Base-by-base conservation (phyloP, 768 basidiomycete genomes). In the Crepidotus variabilis region DNA sequence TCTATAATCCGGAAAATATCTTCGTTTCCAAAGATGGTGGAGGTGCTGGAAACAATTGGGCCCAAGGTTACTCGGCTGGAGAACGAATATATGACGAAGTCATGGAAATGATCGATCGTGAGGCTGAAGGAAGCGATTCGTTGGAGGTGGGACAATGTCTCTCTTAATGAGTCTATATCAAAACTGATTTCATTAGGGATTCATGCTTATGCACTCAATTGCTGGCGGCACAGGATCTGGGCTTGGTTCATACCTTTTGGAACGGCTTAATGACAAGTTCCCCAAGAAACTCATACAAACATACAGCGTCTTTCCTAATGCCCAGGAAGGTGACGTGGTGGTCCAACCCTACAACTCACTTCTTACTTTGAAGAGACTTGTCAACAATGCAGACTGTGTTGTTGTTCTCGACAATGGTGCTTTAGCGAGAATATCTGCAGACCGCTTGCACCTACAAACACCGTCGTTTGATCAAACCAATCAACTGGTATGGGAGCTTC, bases 11-110 rank as follows among this genome's bases (percentile, higher is more conserved):
- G 0, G 97, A 98, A 68, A 99, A 99, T 65, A 96, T 98, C 36
- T 98, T 92, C 66, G 78, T 95, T 21, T 94, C 92, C 1, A 92
- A 95, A 72, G 94, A 96, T 66, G 97, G 97, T 4, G 95, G 97
- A n/a, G 97, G 97, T 33, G 97, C 97, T 11, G 97, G 97, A 16
- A 99, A 99, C 66, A 98, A 98, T 68, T 98, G 96, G 93, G 96
- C 96, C 0, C 92, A 94, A 63, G 96, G 96, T 13, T 95, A 95
- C 67, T 80, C 87, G 7, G 83, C 88, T 5, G 97, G 95, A 53
- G 96, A 98, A 72, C 78, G 81, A 58, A 81, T 94, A 59, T 97
- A 96, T 68, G 95, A 98, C 65, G 96, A 98, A 61, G 84, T 98
- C 57, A 94, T 98, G 86, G 96, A 99, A 71, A 98, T 99, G 94